Percentiles rank a stretch among this genome's conserved stretches.
phyloP scores from a whole-genome alignment of 169 alveolate species.

The Plasmodium adleri region DNA sequence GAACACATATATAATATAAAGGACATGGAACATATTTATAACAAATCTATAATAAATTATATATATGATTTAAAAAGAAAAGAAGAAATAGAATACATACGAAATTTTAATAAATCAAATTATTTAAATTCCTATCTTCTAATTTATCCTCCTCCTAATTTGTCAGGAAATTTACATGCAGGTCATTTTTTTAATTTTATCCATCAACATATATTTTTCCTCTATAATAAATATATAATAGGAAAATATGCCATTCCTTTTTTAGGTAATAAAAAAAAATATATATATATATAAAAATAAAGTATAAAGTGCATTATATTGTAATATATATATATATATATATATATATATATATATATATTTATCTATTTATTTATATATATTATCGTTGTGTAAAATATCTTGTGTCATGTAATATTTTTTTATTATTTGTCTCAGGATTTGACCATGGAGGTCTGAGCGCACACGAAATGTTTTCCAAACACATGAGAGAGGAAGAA shows the following conservation, averaged over 20 bases:
- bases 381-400: not conserved
- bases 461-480: constrained; percentile 43
- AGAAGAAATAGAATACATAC: constrained; percentile 12
- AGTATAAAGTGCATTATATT: not conserved
- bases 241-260: constrained; percentile 16
- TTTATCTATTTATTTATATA: not conserved
- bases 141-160: constrained; percentile 57
- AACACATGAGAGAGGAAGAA: not conserved
- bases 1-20: constrained; percentile 4
- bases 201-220: constrained; percentile 17
- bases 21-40: constrained; percentile 17
- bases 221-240: constrained; percentile 26
- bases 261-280: constrained; percentile 6
- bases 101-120: constrained; percentile 4
- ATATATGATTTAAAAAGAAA: constrained; percentile 11
- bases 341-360: not conserved
- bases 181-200: constrained; percentile 51
- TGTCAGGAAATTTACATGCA: constrained; percentile 62
- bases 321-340: not conserved
- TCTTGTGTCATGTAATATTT: too few relatives aligned
- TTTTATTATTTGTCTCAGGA: constrained; percentile 1
- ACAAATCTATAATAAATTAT: not conserved
- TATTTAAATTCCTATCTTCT: constrained; percentile 31
- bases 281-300: not conserved
- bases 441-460: constrained; percentile 69